A percentile compares a stretch with the other conserved stretches of the same genome.
Evolutionary conservation across 768 basidiomycete genomes (phyloP).

Genomic region (Kwoniella pini): DNA sequence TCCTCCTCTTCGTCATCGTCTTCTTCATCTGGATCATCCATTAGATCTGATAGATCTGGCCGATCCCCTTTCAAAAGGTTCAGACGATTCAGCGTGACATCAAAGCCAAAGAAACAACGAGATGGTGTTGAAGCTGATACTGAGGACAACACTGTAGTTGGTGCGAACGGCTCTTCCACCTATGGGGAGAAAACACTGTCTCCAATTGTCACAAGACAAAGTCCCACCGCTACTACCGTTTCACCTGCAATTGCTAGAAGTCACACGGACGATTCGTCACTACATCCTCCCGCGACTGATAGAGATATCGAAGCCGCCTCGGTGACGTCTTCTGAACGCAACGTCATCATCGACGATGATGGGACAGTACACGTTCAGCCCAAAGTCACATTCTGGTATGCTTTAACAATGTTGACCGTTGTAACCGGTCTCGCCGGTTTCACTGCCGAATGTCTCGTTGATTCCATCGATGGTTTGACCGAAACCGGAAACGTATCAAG

Average conservation of each 20-base stretch:
- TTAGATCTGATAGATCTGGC: slow-evolving; percentile 6
- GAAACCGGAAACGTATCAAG: slow-evolving; percentile 58
- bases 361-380: slow-evolving; percentile 21
- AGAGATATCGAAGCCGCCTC: slow-evolving; percentile 11
- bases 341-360: slow-evolving; percentile 27
- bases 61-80: slow-evolving; percentile 32
- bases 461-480: slow-evolving; percentile 44
- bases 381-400: slow-evolving; percentile 39
- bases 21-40: slow-evolving; percentile 17
- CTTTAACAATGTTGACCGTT: slow-evolving; percentile 32
- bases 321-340: neutral
- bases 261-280: neutral
- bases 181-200: slow-evolving; percentile 9
- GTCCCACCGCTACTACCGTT: neutral
- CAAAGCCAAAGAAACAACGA: neutral
- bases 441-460: slow-evolving; percentile 46
- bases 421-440: slow-evolving; percentile 49
- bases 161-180: neutral
- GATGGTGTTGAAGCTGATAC: slow-evolving; percentile 13
- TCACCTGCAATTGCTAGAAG: slow-evolving; percentile 1
- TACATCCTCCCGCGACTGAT: neutral
- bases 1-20: slow-evolving; percentile 29
- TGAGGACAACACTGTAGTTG: slow-evolving; percentile 10
- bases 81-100: slow-evolving; percentile 20
- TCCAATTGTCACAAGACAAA: slow-evolving; percentile 1